Evolutionary conservation across 2,329 filamentous ascomycete genomes (phyloP), one percentile per base, ranked within the genome.

Genomic region (Shiraia bambusicola): DNA sequence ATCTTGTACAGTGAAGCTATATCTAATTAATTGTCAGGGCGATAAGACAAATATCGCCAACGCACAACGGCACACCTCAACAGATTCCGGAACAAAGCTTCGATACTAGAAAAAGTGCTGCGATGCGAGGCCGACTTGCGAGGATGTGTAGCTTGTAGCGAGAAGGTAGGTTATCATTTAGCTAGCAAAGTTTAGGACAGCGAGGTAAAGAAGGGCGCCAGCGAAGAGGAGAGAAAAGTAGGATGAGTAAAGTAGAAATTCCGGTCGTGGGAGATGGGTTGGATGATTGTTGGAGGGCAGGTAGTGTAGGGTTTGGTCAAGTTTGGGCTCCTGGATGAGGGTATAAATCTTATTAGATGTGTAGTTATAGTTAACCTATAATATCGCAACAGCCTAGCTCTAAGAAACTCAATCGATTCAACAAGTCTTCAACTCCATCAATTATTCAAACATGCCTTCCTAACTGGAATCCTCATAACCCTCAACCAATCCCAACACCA

Each of bases 101-200:
- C 19, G 8, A 22, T 22, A 8, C 19, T 22, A 8, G 19, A 22
- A 22, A 22, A 22, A 4, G 19, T 22, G 19, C 19, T 8, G 19
- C 19, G 19, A 8, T 22, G 19, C 19, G 4, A 75, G 35, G 36
- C 76, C 76, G 15, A 83, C 71, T 12, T 73, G 63, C 16, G 63
- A 51, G 0, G 77, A 67, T 1, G 59, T 73, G 49, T 76, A 75
- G n/a, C 76, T 76, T 1, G 66, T 54, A 0, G 76, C 70, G 4
- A 82, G 59, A 1, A 84, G 71, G 46, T 77, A 84, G 0, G 81
- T 81, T 40, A 81, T 66, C 78, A 83, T 82, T 50, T 81, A 79
- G 1, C 78, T 78, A 0, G 37, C 39, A 7, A 38, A 40, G 24
- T 31, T 40, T 3, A 52, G 46, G 5, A 50, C 47, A 2, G 49